Conservation (phyloP, 1,284 basidiomycete genomes). For the Irpex sp. region DNA sequence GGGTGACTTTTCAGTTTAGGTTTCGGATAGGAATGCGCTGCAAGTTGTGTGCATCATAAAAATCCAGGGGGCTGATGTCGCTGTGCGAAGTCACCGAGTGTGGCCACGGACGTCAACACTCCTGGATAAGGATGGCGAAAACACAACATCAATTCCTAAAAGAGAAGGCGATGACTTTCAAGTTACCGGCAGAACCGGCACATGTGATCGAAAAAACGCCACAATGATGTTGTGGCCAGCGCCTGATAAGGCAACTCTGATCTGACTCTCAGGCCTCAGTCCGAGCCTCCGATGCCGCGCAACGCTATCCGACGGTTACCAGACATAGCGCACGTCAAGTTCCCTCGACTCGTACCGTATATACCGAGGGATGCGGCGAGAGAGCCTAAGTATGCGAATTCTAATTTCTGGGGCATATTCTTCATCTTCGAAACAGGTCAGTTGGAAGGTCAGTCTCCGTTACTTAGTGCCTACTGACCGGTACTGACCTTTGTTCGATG, state of each 20-base stretch:
- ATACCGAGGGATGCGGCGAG: no score
- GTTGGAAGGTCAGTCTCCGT: background rate
- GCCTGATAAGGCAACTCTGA: constrained; percentile 9
- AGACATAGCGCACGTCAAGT: background rate
- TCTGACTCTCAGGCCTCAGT: background rate
- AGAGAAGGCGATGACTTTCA: background rate
- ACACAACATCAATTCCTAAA: background rate
- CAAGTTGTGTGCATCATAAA: no score
- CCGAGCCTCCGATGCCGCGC: no score
- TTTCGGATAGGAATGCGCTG: background rate
- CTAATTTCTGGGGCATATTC: background rate
- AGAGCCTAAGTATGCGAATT: background rate
- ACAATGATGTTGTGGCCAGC: constrained; percentile 5
- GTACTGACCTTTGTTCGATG: background rate
- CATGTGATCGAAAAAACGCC: constrained; percentile 5
- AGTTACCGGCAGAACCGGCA: background rate
- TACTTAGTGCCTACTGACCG: background rate
- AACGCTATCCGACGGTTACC: no score
- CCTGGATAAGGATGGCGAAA: background rate
- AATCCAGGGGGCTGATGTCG: no score
- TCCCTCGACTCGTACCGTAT: background rate
- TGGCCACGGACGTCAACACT: no score
- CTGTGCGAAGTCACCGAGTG: no score
- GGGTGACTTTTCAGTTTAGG: background rate
- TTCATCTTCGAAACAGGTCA: background rate